phyloP scores from a whole-genome alignment of 495 filamentous ascomycete species.

The Aspergillus bridgeri region DNA sequence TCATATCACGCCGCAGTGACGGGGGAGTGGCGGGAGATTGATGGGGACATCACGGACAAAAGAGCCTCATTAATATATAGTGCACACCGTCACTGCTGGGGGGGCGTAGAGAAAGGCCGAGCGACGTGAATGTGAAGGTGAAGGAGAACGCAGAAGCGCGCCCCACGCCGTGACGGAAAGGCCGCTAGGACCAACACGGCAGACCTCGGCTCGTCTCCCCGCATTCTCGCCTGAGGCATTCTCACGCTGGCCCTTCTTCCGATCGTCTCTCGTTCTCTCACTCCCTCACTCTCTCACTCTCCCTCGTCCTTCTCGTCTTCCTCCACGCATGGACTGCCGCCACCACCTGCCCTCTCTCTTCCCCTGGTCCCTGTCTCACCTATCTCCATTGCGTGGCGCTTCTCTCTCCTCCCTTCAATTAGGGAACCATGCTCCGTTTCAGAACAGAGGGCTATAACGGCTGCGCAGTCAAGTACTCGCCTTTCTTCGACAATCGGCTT shows the following conservation, averaged over 20 bases:
- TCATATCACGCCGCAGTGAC: neutral
- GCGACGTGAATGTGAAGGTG: neutral
- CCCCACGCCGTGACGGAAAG: neutral
- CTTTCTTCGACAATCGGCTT: slow-evolving; percentile 92
- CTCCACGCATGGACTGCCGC: neutral
- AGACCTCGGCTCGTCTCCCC: slow-evolving; percentile 19
- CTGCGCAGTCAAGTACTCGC: slow-evolving; percentile 93
- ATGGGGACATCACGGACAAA: neutral
- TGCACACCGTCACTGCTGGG: neutral
- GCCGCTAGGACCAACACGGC: neutral
- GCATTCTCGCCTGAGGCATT: slow-evolving; percentile 1
- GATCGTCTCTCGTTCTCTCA: neutral
- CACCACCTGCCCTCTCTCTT: neutral
- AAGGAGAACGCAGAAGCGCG: too few relatives aligned
- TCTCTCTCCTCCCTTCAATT: neutral
- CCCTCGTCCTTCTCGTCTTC: neutral
- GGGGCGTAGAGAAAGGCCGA: neutral
- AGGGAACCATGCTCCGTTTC: slow-evolving; percentile 75
- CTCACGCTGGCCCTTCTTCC: neutral
- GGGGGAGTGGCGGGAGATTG: neutral
- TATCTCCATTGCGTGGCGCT: neutral
- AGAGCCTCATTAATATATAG: neutral
- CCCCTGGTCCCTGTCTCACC: neutral
- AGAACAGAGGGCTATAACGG: slow-evolving; percentile 92
- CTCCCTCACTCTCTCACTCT: slow-evolving; percentile 5